Base-by-base conservation (phyloP, 1,284 basidiomycete species). In the Ganoderma multipileum region DNA sequence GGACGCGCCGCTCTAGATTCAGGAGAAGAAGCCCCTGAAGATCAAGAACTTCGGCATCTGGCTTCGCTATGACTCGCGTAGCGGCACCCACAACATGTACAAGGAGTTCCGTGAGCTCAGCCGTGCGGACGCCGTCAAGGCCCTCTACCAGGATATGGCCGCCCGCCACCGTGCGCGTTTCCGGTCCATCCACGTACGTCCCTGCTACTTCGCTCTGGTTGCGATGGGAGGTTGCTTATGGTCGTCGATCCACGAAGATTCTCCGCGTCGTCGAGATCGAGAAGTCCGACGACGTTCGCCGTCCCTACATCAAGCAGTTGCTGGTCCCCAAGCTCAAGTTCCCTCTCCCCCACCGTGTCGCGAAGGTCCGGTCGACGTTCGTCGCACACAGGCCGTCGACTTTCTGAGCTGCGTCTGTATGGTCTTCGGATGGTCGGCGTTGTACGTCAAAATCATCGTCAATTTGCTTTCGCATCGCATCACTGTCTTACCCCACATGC, bases 1-100 rank as follows among this genome's bases (percentile, higher is more conserved):
- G 72, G 71, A 73, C 68, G 71, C 72, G 68, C 68, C 68, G 68
- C 66, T 77, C 68, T 89, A 97, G 95, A 97, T 98, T 81, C 90
- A 92, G 78, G 97, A 99, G 88, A 96, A 95, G 89, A 95, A 94
- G 85, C 97, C 98, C 47, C 83, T 97, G 82, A 97, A 97, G 87
- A 94, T 98, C 82, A 99, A 99, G 91, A 99, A 98, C 93, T 99
- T 99, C 81, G 98, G 96, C 78, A 95, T 99, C 86, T 99, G 97
- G 97, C 85, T 99, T 82, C 95, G 98, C 77, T 99, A 99, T 86
- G 97, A 98, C 85, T 98, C 96, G 68, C 95, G 96, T 78, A 97
- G 95, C 62, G 96, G 96, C 73, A 98, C 97, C 68, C 96, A 98
- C 91, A 98, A 98, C 90, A 93, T 94, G 93, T 94, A 94, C 89